Base-by-base conservation (phyloP, 805 yeast genomes). In the Saturnispora saitoi region DNA sequence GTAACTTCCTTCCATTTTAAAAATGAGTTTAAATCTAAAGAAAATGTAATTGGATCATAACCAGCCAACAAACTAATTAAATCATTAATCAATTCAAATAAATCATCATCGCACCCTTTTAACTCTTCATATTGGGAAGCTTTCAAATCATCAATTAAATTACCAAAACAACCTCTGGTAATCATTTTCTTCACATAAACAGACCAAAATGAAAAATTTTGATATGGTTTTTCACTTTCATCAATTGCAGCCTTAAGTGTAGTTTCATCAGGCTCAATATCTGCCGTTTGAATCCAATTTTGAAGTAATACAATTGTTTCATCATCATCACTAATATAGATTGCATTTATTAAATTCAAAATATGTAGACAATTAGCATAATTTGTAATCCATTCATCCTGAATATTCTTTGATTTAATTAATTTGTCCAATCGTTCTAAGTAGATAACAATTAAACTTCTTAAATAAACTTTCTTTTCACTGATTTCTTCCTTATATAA, bases 221-320 rank as follows among this genome's bases (percentile, higher is more conserved):
- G 57, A 59, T 70, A 76, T 8, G 80, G 81, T 30, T 56, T 48
- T 42, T 60, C 66, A 1, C 70, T 75, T 19, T 63, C 65, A 30
- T 60, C 58, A 56, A 73, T 63, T 9, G 75, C 74, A 40, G 63
- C 69, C 46, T 77, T 74, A 4, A 76, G 68, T 30, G 75, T 62
- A 26, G 72, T 76, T 17, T 69, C 69, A 50, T 73, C 78, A 1
- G 90, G 90, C 54, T 77, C 76, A 4, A 82, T 80, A 59, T 83
- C 86, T 29, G 82, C 80, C 48, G 78, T 71, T 58, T 85, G 85
- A 24, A 82, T 69, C 93, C 93, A 85, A 43, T 70, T 72, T 14
- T 73, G 63, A 32, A 80, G 62, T 36, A 70, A 58, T 43, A 69
- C 68, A 29, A 80, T 72, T 53, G 69, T 68, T 44, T 61, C 67